phyloP scores from a whole-genome alignment of 2,329 filamentous ascomycete genomes.

The Pestalotiopsis sp. region DNA sequence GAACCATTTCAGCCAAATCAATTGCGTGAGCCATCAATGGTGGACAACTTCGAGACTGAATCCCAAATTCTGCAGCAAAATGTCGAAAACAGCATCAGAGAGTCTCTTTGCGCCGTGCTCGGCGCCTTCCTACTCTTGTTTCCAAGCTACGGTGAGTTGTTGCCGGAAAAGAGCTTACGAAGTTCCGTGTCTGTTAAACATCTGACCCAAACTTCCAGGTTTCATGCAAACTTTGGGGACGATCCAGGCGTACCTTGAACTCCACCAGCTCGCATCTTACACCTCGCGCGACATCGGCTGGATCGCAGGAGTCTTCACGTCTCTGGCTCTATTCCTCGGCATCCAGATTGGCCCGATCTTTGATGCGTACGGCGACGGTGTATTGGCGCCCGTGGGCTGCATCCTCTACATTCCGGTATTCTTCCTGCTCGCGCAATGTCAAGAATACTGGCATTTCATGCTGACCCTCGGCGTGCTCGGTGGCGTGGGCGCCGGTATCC shows the following conservation, averaged over 20 bases:
- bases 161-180: not conserved
- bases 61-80: not conserved
- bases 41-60: not conserved
- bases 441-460: conserved; percentile 39
- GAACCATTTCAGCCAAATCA: not conserved
- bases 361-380: conserved; percentile 40
- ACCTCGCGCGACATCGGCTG: conserved; percentile 40
- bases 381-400: conserved; percentile 34
- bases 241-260: conserved; percentile 40
- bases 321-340: conserved; percentile 39
- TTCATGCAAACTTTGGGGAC: conserved; percentile 42
- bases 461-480: conserved; percentile 44
- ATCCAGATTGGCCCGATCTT: conserved; percentile 44
- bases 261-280: conserved; percentile 38
- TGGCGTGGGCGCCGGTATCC: conserved; percentile 42
- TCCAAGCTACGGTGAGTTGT: conserved; percentile 1
- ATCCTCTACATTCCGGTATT: conserved; percentile 38
- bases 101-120: conserved; percentile 4
- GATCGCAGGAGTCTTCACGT: conserved; percentile 42
- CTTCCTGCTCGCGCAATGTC: conserved; percentile 48
- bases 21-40: not conserved
- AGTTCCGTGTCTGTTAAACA: not conserved
- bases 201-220: conserved; percentile 20
- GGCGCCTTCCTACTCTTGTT: conserved; percentile 11
- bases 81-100: not conserved